Evolutionary conservation across 257 asterid species (phyloP).

Genomic region (Fraxinus quadrangulata): DNA sequence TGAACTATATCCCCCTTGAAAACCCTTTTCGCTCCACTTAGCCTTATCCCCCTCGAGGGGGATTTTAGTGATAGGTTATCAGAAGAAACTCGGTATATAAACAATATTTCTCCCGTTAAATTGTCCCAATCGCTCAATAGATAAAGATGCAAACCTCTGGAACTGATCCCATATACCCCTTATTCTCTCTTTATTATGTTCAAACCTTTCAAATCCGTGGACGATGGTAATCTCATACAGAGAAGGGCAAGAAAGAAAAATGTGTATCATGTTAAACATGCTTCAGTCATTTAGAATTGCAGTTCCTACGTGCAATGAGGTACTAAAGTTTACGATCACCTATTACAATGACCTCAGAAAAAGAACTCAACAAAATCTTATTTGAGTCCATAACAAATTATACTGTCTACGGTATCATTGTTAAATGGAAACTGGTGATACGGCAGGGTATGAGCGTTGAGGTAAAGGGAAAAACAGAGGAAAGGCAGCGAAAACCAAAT

Average conservation of each 20-base stretch:
- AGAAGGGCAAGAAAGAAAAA: background rate
- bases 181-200: too few species aligned
- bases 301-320: background rate
- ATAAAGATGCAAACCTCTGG: background rate
- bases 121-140: background rate
- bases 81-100: background rate
- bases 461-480: background rate
- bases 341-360: background rate
- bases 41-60: too few species aligned
- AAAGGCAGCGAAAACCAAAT: background rate
- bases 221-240: background rate
- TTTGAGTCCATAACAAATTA: too few species aligned
- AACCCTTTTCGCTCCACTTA: too few species aligned
- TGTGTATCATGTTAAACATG: background rate
- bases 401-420: background rate
- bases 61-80: background rate
- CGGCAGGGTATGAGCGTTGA: background rate
- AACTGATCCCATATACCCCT: background rate
- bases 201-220: background rate
- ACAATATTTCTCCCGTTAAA: background rate
- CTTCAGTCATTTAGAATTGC: background rate
- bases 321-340: background rate
- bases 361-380: background rate
- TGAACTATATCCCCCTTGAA: too few species aligned
- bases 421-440: background rate